Evolutionary conservation across 2,329 filamentous ascomycete species (phyloP), one percentile per base, ranked within the genome.

Genomic region (Neurospora crassa): DNA sequence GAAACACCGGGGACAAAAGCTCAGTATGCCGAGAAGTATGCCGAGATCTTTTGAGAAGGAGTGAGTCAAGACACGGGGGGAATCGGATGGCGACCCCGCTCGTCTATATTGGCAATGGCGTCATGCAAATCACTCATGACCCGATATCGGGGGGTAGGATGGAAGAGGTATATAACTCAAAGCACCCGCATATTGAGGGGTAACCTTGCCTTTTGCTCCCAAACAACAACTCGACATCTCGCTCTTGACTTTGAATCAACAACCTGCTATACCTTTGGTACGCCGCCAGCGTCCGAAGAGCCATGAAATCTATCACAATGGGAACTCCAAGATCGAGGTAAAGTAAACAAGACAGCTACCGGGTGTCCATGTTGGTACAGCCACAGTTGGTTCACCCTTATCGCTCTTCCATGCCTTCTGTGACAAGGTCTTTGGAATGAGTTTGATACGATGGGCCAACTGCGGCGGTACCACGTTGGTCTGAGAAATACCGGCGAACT

Each of bases 401-500:
- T 63, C 53, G 24, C 53, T 63, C 53, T 63, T 63, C 18, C 53
- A 59, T 59, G 53, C 53, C 47, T 59, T 59, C 14, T 59, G 18
- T 59, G 29, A 20, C 29, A 59, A 59, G 47, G 47, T 59, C 47
- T 59, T 59, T 45, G 43, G 53, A 59, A 63, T 63, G 53, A 18
- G 53, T 63, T 34, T 34, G 71, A 74, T 71, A 71, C 68, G 67
- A 74, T 76, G 77, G 75, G 75, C 76, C 53, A 34, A 34, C 53
- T 63, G 53, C 53, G 53, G 53, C 53, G 24, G 53, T 63, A 63
- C 75, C 77, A 6, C 76, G 76, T 77, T 78, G 80, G 79, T 90
- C 89, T 91, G 89, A 91, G 89, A 92, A 87, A 91, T 90, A 92
- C 90, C 90, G 89, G 84, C 84, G 86, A 92, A 93, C 90, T 92